phyloP scores from a whole-genome alignment of 2,329 filamentous ascomycete species.

The Trichoderma pleuroti region DNA sequence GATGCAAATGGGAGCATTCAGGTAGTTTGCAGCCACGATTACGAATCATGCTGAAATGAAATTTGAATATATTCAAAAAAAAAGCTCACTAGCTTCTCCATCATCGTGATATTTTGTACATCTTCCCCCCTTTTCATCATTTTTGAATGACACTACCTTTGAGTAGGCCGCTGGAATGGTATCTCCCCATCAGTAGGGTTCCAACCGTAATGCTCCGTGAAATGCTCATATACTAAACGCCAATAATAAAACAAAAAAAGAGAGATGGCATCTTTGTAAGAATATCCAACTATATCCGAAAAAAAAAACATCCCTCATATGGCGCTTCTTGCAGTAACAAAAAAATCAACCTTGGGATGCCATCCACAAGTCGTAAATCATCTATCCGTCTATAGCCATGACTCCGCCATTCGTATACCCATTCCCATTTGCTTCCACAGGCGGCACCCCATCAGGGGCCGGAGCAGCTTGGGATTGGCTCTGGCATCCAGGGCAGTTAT shows the following conservation, averaged over 20 bases:
- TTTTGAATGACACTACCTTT: background rate
- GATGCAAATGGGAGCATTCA: background rate
- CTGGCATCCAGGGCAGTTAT: slow-evolving; percentile 92
- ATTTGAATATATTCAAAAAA: background rate
- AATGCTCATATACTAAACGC: slow-evolving; percentile 9
- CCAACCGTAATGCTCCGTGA: background rate
- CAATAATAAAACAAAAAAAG: background rate
- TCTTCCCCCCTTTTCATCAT: background rate
- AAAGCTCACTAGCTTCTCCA: background rate
- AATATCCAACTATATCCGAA: background rate
- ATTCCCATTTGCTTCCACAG: slow-evolving; percentile 31
- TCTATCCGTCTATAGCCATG: slow-evolving; percentile 43
- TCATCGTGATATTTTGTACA: background rate
- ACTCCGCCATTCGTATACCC: slow-evolving; percentile 35
- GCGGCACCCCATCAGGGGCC: slow-evolving; percentile 18
- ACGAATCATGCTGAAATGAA: slow-evolving; percentile 13
- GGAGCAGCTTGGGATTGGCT: slow-evolving; percentile 30
- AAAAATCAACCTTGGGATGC: background rate
- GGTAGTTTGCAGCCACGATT: slow-evolving; percentile 4
- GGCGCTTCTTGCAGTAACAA: background rate
- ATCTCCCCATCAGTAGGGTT: background rate
- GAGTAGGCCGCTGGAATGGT: background rate
- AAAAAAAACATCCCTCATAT: background rate
- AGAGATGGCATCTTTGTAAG: background rate
- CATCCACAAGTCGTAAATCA: background rate